A percentile compares a stretch with the other conserved stretches of the same genome.
phyloP scores from a whole-genome alignment of 208 protist species.

The Wallacemonas collosoma region DNA sequence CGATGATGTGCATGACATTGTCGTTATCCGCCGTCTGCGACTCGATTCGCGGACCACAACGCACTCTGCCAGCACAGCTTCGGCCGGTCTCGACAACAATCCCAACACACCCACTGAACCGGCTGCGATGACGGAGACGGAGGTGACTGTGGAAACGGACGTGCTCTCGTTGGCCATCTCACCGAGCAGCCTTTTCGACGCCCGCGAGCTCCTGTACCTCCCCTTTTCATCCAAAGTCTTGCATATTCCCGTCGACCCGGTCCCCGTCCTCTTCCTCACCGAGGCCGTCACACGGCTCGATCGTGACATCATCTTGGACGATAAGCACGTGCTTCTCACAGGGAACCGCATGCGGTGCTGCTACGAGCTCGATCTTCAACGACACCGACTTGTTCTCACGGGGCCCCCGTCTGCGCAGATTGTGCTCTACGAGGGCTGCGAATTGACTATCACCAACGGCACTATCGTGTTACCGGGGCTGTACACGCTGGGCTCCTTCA shows the following conservation, averaged over 20 bases:
- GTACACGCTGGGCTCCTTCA: constrained; percentile 84
- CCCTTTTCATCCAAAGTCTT: constrained; percentile 81
- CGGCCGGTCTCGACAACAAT: background rate
- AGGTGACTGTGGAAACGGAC: constrained; percentile 44
- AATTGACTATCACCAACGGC: constrained; percentile 88
- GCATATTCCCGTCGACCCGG: constrained; percentile 56
- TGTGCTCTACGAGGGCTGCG: constrained; percentile 72
- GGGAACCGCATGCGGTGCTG: constrained; percentile 62
- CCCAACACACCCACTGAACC: background rate
- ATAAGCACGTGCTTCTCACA: constrained; percentile 70
- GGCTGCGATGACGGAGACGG: constrained; percentile 33
- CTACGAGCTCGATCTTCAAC: constrained; percentile 76
- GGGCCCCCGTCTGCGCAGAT: constrained; percentile 60
- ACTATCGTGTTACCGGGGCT: constrained; percentile 77
- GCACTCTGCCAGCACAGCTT: background rate
- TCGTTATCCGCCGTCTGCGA: constrained; percentile 1
- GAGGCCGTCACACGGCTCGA: constrained; percentile 54
- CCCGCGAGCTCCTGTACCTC: constrained; percentile 71
- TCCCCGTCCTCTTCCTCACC: constrained; percentile 55
- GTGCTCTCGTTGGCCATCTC: constrained; percentile 52
- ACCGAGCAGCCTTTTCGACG: constrained; percentile 73
- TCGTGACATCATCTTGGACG: constrained; percentile 61
- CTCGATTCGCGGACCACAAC: background rate
- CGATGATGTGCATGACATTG: constrained; percentile 7
- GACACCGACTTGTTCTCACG: constrained; percentile 57